phyloP scores from a whole-genome alignment of 2,329 filamentous ascomycete species.

The Sporothrix dimorphospora region DNA sequence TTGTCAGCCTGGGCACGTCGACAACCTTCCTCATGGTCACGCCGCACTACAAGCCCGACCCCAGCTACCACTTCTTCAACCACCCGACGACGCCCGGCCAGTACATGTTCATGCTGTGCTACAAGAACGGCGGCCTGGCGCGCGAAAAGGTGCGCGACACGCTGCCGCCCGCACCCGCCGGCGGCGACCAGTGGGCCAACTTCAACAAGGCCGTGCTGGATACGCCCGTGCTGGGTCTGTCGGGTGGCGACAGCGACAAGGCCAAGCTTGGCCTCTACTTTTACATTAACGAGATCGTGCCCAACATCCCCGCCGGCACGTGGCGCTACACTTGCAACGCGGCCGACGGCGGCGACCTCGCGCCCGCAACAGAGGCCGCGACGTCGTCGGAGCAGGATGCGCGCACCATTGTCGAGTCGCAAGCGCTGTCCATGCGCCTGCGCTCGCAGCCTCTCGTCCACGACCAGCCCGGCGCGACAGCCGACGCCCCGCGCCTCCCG shows the following conservation, averaged over 20 bases:
- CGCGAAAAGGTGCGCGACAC: constrained; percentile 86
- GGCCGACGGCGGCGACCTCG: constrained; percentile 57
- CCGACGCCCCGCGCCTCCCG: constrained; percentile 55
- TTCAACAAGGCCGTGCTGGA: constrained; percentile 77
- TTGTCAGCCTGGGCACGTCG: constrained; percentile 91
- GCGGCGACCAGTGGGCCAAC: constrained; percentile 67
- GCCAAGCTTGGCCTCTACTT: constrained; percentile 94
- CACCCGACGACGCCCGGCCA: constrained; percentile 87
- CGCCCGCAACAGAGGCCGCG: neutral
- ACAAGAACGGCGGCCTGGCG: constrained; percentile 95
- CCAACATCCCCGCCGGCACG: constrained; percentile 81
- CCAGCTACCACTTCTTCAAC: constrained; percentile 96
- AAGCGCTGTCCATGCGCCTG: constrained; percentile 86
- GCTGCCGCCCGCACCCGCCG: constrained; percentile 58
- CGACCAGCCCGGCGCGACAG: constrained; percentile 43
- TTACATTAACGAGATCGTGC: constrained; percentile 91
- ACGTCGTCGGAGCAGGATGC: constrained; percentile 65
- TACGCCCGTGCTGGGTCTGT: constrained; percentile 66
- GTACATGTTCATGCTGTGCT: constrained; percentile 99
- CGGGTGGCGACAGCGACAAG: constrained; percentile 42
- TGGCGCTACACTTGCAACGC: constrained; percentile 74
- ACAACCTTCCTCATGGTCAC: constrained; percentile 99
- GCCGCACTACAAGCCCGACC: constrained; percentile 84
- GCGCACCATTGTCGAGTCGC: constrained; percentile 88
- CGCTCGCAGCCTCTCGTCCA: constrained; percentile 77